These are phyloP conservation scores for Solanum piurae DNA, from an alignment of 257 asterid species.

Conservation along the genomic window DNA sequence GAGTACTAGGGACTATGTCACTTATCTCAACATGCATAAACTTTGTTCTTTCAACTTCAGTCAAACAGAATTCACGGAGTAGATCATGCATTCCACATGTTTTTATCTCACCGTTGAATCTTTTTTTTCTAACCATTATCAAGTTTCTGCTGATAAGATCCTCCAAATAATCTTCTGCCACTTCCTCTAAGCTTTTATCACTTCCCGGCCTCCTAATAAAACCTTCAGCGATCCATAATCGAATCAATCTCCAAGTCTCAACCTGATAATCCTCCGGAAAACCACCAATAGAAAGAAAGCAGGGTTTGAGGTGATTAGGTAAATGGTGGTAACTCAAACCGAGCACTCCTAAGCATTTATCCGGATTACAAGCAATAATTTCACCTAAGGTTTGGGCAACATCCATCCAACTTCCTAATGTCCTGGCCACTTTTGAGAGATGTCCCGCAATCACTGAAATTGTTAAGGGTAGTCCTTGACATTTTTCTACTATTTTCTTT, in stretches of 20 bases:
- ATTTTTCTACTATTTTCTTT: not conserved
- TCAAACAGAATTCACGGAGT: not conserved
- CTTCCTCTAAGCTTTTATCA: not conserved
- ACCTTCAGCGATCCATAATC: slow-evolving; percentile 4
- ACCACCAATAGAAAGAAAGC: not conserved
- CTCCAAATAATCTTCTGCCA: not conserved
- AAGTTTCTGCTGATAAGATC: not conserved
- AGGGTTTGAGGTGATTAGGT: slow-evolving; percentile 1
- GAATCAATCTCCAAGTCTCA: not conserved
- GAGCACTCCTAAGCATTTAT: not conserved
- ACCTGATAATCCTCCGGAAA: not conserved
- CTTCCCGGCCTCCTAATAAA: not conserved
- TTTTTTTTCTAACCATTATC: not conserved
- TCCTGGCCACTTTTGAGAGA: not conserved
- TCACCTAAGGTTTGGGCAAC: not conserved
- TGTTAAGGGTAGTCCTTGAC: slow-evolving; percentile 3
- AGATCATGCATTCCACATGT: not conserved
- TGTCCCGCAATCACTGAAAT: not conserved
- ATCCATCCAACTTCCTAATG: not conserved
- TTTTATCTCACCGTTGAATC: not conserved
- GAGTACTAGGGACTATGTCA: not conserved
- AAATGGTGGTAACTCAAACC: not conserved
- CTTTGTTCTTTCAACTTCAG: not conserved
- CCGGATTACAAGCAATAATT: not conserved
- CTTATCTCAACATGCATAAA: not conserved